Evolutionary conservation across 1,284 basidiomycete genomes (phyloP).

Genomic region (Moesziomyces antarcticus): DNA sequence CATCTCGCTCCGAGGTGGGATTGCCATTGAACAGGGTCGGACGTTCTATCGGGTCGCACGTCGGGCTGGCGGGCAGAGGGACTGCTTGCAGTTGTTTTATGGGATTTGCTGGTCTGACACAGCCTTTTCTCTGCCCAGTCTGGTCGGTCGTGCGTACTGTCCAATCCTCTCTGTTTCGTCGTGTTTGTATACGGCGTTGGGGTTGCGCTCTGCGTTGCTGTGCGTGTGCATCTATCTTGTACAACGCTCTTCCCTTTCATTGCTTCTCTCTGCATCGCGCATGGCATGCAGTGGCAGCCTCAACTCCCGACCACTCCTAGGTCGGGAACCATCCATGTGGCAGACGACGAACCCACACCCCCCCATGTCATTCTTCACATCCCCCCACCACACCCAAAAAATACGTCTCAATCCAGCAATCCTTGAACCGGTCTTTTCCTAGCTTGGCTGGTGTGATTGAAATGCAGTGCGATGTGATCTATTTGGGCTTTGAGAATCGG

Average conservation of each 20-base stretch:
- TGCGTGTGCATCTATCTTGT: background rate
- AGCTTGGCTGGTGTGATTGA: too few species aligned
- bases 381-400: background rate
- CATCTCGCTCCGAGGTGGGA: background rate
- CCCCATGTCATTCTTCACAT: background rate
- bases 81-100: constrained; percentile 17
- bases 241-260: background rate
- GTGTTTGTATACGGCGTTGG: background rate
- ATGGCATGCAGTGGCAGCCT: too few species aligned
- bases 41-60: constrained; percentile 12
- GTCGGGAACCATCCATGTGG: background rate
- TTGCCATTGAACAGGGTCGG: constrained; percentile 17
- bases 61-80: background rate
- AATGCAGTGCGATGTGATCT: too few species aligned
- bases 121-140: background rate
- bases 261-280: background rate
- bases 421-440: background rate
- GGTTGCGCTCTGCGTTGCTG: background rate
- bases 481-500: background rate
- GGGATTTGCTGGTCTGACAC: constrained; percentile 34
- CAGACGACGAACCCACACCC: background rate
- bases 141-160: background rate
- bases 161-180: background rate
- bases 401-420: background rate
- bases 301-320: background rate